Conservation (phyloP, 1,284 basidiomycete genomes). For the Pisolithus thermaeus region DNA sequence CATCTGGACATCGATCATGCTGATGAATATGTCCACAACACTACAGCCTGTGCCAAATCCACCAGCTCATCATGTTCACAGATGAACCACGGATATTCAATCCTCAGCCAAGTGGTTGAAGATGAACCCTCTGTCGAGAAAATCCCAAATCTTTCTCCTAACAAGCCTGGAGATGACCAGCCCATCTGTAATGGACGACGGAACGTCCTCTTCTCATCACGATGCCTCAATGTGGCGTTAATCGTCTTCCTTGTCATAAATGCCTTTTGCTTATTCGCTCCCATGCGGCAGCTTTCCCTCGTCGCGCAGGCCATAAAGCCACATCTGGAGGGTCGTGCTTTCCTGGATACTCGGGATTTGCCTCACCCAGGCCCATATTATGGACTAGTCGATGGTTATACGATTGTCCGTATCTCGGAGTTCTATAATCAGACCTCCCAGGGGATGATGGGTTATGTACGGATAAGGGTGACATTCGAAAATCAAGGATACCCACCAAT, state of each 20-base stretch:
- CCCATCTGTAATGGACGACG: constrained; percentile 2
- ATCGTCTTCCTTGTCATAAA: constrained; percentile 21
- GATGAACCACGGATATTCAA: constrained; percentile 14
- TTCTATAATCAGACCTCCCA: neutral
- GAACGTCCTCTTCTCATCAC: neutral
- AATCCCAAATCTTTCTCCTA: constrained; percentile 4
- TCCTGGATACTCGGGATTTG: constrained; percentile 21
- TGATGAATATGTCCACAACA: no score
- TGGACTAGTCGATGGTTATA: constrained; percentile 15
- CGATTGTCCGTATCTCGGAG: neutral
- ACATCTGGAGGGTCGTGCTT: constrained; percentile 9
- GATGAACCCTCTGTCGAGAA: constrained; percentile 10
- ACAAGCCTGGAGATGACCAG: neutral
- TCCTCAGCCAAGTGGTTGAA: constrained; percentile 8
- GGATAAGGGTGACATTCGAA: no score
- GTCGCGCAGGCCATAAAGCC: constrained; percentile 14
- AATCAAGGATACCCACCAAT: no score
- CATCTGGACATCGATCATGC: no score
- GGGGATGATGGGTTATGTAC: no score
- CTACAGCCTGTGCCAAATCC: neutral
- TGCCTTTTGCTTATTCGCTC: constrained; percentile 14
- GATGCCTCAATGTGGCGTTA: constrained; percentile 13
- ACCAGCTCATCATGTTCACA: constrained; percentile 9
- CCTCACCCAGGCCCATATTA: constrained; percentile 27
- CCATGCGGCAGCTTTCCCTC: constrained; percentile 13